These are phyloP conservation scores for rapeseed (Brassica napus) DNA, from an alignment of 345 rosid genomes.

Conservation along the genomic window Da-Ae NC_063448.1:11654501-11655000, in stretches of 20 bases:
- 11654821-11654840: not conserved
- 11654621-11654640: not conserved
- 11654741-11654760: not conserved
- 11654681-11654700: constrained; percentile 36
- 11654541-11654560: not conserved
- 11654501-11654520: not conserved
- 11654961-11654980: constrained; percentile 4
- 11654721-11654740: constrained; percentile 21
- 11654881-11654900: not conserved
- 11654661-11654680: constrained; percentile 37
- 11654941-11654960: constrained; percentile 33
- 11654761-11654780: not conserved
- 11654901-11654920: constrained; percentile 5
- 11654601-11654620: constrained; percentile 1
- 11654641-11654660: constrained; percentile 34
- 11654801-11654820: not conserved
- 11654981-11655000: not conserved
- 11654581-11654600: constrained; percentile 3
- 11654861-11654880: constrained; percentile 13
- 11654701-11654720: constrained; percentile 28
- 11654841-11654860: not conserved
- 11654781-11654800: not conserved
- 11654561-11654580: not conserved
- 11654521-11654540: not conserved
- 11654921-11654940: constrained; percentile 23